These are phyloP conservation scores for Plantago coronopus DNA, from an alignment of 305 asterid species.

Conservation along the genomic window DNA sequence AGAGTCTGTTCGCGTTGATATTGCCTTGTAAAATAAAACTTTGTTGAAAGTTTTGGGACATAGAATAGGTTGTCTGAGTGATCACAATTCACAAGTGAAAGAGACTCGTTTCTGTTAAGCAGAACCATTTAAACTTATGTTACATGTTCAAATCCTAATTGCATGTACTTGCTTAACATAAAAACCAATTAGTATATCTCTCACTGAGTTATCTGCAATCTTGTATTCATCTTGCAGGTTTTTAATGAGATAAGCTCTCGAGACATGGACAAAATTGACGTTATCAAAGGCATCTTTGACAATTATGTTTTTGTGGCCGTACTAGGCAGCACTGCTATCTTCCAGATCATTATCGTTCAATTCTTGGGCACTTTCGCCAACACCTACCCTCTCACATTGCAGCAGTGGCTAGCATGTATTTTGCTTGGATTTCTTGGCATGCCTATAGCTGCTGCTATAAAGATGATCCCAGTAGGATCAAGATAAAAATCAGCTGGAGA, in stretches of 20 bases:
- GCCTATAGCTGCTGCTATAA: conserved; percentile 89
- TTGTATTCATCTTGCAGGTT: conserved; percentile 42
- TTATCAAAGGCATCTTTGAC: conserved; percentile 71
- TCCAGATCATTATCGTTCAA: conserved; percentile 81
- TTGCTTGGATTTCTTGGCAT: conserved; percentile 77
- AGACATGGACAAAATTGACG: conserved; percentile 90
- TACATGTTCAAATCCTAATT: not conserved
- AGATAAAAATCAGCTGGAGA: conserved; percentile 22
- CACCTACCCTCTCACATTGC: conserved; percentile 74
- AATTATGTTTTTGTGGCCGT: conserved; percentile 77
- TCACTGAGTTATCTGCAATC: not conserved
- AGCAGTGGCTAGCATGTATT: conserved; percentile 70
- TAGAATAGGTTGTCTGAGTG: no score
- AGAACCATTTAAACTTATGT: no score
- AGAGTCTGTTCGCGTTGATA: no score
- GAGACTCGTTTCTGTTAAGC: no score
- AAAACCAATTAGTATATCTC: not conserved
- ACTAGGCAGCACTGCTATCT: conserved; percentile 62
- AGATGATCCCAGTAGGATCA: conserved; percentile 88
- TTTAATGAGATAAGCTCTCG: conserved; percentile 97
- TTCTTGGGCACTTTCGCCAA: conserved; percentile 81
- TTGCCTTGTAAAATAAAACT: no score
- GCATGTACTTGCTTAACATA: not conserved
- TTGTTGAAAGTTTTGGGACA: no score
- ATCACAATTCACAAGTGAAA: no score